Conservation (phyloP, 78 protist species). For the Blattamonas nauphoetae region DNA sequence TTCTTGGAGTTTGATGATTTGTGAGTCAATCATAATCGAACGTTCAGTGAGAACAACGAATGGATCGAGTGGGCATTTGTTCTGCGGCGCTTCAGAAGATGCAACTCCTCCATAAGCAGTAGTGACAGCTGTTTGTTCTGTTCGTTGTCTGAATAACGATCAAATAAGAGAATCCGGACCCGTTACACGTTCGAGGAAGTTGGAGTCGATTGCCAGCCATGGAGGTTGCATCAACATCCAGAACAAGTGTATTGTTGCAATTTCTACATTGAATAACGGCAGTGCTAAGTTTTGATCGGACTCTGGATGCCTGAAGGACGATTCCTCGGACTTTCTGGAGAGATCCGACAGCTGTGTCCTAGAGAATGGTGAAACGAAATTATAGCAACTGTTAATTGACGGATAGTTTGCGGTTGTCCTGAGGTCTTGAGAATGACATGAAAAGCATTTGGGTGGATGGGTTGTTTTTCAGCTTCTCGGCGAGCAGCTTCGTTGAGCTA, state of each 20-base stretch:
- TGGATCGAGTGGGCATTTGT: conserved; percentile 69
- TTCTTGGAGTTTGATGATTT: conserved; percentile 91
- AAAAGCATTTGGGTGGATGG: not conserved
- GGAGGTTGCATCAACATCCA: not conserved
- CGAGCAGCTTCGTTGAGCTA: not conserved
- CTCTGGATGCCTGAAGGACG: not conserved
- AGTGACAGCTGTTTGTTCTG: not conserved
- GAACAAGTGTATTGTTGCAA: not conserved
- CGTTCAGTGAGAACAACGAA: conserved; percentile 56
- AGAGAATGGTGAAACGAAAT: not conserved
- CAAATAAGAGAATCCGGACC: not conserved
- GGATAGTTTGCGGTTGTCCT: not conserved
- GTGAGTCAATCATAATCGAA: conserved; percentile 68
- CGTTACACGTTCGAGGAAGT: not conserved
- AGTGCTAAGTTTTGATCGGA: not conserved
- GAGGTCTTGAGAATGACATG: not conserved
- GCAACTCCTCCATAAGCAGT: not conserved
- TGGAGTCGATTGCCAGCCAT: not conserved
- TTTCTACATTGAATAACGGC: not conserved
- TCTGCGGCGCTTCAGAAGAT: not conserved
- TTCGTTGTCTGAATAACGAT: not conserved
- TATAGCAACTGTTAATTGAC: not conserved
- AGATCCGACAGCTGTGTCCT: not conserved
- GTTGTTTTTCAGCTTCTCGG: not conserved
- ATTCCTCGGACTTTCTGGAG: not conserved